Conservation (phyloP, 83 land plant genomes). For the Picea engelmannii region DNA sequence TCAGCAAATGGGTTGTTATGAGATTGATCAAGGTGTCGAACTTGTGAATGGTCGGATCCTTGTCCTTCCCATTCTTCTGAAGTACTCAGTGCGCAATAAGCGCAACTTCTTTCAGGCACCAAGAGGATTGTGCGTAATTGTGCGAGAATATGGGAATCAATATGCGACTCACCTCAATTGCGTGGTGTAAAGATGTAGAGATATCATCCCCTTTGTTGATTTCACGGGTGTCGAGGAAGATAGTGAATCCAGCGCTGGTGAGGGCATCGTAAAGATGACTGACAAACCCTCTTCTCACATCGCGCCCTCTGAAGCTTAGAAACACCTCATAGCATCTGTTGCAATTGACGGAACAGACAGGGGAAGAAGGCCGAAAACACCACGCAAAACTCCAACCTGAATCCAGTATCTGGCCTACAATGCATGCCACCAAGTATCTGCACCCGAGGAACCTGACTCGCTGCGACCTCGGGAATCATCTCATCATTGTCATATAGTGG, state of each 20-base stretch:
- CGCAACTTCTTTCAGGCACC: neutral
- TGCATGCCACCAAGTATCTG: no score
- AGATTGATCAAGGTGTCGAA: neutral
- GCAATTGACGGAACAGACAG: no score
- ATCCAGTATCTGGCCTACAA: no score
- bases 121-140: neutral
- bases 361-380: no score
- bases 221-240: neutral
- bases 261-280: neutral
- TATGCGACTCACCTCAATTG: neutral
- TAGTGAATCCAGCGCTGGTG: neutral
- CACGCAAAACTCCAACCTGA: no score
- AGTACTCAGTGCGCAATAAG: neutral
- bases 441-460: no score
- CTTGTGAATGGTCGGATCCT: neutral
- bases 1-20: neutral
- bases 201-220: neutral
- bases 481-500: no score
- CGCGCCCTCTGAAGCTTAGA: conserved; percentile 4
- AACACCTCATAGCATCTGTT: neutral
- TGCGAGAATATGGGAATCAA: neutral
- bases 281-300: neutral
- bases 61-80: no score
- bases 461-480: no score
- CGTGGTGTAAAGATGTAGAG: neutral